Conservation (phyloP, 805 yeast genomes). For the Phaffomyces antillensis region DNA sequence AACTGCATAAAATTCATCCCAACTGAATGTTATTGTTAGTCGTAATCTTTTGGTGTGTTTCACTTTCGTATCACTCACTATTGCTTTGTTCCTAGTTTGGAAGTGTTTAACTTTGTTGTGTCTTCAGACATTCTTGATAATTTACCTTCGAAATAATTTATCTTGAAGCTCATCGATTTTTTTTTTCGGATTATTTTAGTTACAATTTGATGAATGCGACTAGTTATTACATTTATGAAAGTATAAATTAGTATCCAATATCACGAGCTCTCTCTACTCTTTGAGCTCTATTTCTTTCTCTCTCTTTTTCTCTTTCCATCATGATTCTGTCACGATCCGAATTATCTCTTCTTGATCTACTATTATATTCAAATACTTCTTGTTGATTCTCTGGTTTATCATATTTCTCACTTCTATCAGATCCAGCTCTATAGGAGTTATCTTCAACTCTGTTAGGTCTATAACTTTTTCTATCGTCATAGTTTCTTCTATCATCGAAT, state of each 20-base stretch:
- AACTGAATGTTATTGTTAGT: slow-evolving; percentile 34
- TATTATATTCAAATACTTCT: slow-evolving; percentile 9
- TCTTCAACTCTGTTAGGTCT: slow-evolving; percentile 6
- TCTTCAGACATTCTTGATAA: slow-evolving; percentile 26
- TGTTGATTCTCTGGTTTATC: slow-evolving; percentile 4
- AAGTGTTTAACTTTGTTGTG: slow-evolving; percentile 51
- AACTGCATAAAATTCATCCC: slow-evolving; percentile 80
- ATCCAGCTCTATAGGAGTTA: neutral
- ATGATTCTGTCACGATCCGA: slow-evolving; percentile 15
- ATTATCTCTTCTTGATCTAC: slow-evolving; percentile 19
- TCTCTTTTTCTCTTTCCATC: slow-evolving; percentile 14
- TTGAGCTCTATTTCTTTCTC: slow-evolving; percentile 13
- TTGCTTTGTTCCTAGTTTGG: slow-evolving; percentile 79
- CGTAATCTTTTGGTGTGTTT: neutral
- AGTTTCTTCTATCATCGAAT: slow-evolving; percentile 12
- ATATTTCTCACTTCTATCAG: slow-evolving; percentile 10
- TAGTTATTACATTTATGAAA: too few species aligned
- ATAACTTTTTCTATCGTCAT: slow-evolving; percentile 4
- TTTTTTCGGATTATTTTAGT: neutral
- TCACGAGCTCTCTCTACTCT: slow-evolving; percentile 3
- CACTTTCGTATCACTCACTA: slow-evolving; percentile 36
- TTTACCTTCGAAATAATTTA: too few species aligned
- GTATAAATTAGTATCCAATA: neutral
- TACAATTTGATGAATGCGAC: neutral
- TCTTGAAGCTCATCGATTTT: neutral